Conservation (phyloP, 1,139 yeast genomes). For the Sugiyamaella japonica region DNA sequence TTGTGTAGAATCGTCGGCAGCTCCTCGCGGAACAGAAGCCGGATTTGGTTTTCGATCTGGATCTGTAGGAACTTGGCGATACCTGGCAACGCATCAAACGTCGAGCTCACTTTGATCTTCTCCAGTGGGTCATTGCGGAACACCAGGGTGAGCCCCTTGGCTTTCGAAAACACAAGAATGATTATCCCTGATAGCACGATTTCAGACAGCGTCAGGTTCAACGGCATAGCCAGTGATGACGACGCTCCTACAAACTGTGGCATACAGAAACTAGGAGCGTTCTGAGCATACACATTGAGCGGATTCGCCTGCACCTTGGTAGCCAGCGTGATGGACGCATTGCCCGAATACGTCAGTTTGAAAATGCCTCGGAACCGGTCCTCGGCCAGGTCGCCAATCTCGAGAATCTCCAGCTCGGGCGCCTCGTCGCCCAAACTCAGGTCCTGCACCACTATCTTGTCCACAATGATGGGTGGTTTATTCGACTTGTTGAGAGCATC, state of each 20-base stretch:
- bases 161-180: constrained; percentile 75
- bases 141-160: constrained; percentile 81
- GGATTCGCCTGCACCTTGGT: constrained; percentile 88
- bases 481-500: constrained; percentile 75
- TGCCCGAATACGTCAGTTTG: constrained; percentile 77
- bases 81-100: constrained; percentile 82
- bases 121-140: constrained; percentile 88
- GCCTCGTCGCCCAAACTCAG: constrained; percentile 75
- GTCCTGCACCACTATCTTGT: constrained; percentile 69
- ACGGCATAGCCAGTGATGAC: constrained; percentile 72
- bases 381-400: constrained; percentile 78
- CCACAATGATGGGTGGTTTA: constrained; percentile 74
- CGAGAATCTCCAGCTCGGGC: constrained; percentile 76
- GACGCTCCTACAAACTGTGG: constrained; percentile 69
- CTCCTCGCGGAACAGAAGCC: constrained; percentile 79
- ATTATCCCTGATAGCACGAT: constrained; percentile 78
- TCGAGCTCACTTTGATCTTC: constrained; percentile 75
- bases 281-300: constrained; percentile 64
- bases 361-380: constrained; percentile 85
- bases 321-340: constrained; percentile 73
- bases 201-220: constrained; percentile 72
- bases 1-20: constrained; percentile 79
- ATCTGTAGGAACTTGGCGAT: constrained; percentile 77
- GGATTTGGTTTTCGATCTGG: constrained; percentile 77
- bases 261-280: constrained; percentile 49